Percentiles rank a stretch among this genome's conserved stretches.
Evolutionary conservation across 2,329 filamentous ascomycete genomes (phyloP).

Genomic region (Nigrospora oryzae): DNA sequence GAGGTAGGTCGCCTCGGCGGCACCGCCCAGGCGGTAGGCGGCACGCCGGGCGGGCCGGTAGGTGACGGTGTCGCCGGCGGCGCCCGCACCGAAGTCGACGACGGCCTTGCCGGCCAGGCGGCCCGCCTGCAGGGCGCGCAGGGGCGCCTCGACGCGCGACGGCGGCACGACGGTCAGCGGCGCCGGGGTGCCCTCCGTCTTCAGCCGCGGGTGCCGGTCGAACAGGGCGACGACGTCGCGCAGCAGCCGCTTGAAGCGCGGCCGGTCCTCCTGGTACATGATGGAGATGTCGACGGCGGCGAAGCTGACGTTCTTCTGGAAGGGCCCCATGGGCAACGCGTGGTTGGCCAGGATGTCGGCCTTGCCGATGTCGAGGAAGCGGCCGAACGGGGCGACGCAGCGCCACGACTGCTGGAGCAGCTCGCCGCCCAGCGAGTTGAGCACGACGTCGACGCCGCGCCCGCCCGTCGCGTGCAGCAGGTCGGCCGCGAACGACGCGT

Average conservation of each 20-base stretch:
- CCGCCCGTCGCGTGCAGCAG: conserved; percentile 20
- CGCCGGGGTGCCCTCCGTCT: neutral
- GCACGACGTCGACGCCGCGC: conserved; percentile 30
- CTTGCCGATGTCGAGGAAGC: conserved; percentile 1
- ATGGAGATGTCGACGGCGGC: neutral
- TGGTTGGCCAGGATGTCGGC: conserved; percentile 1
- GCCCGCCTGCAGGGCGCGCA: conserved; percentile 1
- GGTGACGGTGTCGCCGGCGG: neutral
- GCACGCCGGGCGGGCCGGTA: neutral
- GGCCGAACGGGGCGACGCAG: neutral
- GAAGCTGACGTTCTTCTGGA: conserved; percentile 1
- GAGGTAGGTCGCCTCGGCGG: conserved; percentile 34
- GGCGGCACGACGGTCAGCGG: neutral
- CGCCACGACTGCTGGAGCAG: neutral
- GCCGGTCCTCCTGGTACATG: conserved; percentile 1
- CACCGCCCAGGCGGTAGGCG: neutral
- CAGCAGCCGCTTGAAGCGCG: neutral
- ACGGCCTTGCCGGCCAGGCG: neutral
- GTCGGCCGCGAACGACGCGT: conserved; percentile 21
- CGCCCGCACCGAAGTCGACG: neutral
- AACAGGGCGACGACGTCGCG: neutral
- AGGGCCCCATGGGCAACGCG: conserved; percentile 1
- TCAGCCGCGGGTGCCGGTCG: neutral
- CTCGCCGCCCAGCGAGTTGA: conserved; percentile 28
- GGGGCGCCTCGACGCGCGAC: neutral